Conservation (phyloP, 2,329 filamentous ascomycete species). For the Alternaria alternata region DNA sequence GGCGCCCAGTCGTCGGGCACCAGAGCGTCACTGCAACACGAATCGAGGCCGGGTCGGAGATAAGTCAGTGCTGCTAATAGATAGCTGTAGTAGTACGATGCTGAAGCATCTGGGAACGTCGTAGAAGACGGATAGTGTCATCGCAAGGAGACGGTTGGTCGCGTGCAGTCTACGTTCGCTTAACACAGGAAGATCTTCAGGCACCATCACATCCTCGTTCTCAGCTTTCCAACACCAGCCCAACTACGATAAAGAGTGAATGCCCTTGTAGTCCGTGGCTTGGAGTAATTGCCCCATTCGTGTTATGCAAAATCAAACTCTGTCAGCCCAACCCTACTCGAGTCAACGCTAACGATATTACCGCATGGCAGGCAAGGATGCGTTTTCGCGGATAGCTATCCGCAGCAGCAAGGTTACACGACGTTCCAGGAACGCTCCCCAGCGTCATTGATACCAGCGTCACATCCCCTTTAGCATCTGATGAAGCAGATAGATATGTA, state of each 20-base stretch:
- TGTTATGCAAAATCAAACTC: background rate
- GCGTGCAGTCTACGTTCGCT: slow-evolving; percentile 24
- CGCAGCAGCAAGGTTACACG: slow-evolving; percentile 12
- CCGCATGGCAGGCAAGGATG: slow-evolving; percentile 4
- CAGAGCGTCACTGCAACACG: slow-evolving; percentile 21
- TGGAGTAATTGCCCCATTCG: background rate
- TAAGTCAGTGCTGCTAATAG: slow-evolving; percentile 17
- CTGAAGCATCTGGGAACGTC: slow-evolving; percentile 16
- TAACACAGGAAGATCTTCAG: slow-evolving; percentile 25
- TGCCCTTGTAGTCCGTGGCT: background rate
- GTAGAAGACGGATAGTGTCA: slow-evolving; percentile 15
- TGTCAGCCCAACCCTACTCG: slow-evolving; percentile 8
- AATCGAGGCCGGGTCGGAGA: slow-evolving; percentile 21
- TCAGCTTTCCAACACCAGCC: slow-evolving; percentile 7
- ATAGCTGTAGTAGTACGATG: slow-evolving; percentile 18
- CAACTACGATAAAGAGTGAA: background rate
- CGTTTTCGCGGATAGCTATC: slow-evolving; percentile 6
- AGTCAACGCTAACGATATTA: slow-evolving; percentile 8
- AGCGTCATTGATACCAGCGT: background rate
- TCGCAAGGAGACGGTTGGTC: slow-evolving; percentile 15
- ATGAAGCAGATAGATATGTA: background rate
- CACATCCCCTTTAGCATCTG: background rate
- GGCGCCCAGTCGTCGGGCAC: slow-evolving; percentile 17
- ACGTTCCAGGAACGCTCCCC: background rate
- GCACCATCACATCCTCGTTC: slow-evolving; percentile 12